These are phyloP conservation scores for Hypoxylon sp. DNA, from an alignment of 2,329 filamentous ascomycete genomes.

Conservation along the genomic window DNA sequence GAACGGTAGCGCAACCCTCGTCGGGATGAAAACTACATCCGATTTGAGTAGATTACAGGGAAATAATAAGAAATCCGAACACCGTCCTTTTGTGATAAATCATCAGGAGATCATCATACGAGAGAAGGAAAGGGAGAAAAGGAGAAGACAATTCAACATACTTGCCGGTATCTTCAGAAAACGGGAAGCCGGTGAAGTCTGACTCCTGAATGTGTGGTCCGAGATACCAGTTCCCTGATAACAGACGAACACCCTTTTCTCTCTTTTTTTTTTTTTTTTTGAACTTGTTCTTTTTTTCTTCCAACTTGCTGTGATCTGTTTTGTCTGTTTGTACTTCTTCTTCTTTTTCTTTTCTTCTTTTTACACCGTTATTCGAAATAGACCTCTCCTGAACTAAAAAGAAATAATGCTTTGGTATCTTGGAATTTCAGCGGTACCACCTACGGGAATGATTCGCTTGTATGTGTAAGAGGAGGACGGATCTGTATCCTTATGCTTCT, in stretches of 20 bases:
- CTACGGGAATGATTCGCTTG: constrained; percentile 8
- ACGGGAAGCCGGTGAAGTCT: neutral
- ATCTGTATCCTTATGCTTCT: constrained; percentile 2
- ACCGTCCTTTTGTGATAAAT: neutral
- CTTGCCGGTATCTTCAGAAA: neutral
- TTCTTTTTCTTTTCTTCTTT: too few relatives aligned
- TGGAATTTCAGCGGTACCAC: constrained; percentile 24
- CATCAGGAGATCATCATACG: neutral
- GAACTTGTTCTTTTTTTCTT: neutral
- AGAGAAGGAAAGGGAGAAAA: neutral
- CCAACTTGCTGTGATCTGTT: neutral
- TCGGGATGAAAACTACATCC: constrained; percentile 11
- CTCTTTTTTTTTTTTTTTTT: too few relatives aligned
- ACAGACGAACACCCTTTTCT: too few relatives aligned
- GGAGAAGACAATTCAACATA: neutral
- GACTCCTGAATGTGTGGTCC: too few relatives aligned
- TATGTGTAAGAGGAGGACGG: constrained; percentile 8
- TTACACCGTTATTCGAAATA: neutral
- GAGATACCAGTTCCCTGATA: neutral
- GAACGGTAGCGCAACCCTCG: constrained; percentile 3
- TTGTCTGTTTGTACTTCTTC: neutral
- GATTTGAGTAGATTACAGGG: neutral
- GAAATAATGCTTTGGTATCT: constrained; percentile 25
- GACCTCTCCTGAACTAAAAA: neutral
- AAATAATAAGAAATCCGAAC: neutral